phyloP scores from a whole-genome alignment of 2,329 filamentous ascomycete species.

The Pseudophaeomoniella oleicola region DNA sequence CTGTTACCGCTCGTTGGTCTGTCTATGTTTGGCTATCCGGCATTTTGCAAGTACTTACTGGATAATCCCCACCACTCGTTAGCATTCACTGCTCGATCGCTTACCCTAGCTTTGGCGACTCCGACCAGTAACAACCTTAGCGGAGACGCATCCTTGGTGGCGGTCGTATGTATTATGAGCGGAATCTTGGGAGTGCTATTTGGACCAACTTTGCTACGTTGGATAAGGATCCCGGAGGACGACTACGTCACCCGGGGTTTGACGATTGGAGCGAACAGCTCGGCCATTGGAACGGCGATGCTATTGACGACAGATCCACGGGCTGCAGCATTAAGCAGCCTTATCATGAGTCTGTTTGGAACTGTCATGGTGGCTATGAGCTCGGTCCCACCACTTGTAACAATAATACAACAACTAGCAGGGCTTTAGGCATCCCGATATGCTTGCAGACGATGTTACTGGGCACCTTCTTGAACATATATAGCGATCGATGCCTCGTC shows the following conservation, averaged over 20 bases:
- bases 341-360: conserved; percentile 48
- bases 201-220: conserved; percentile 33
- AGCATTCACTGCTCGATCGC: conserved; percentile 40
- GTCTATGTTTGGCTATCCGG: conserved; percentile 44
- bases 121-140: conserved; percentile 42
- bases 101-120: conserved; percentile 46
- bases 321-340: conserved; percentile 43
- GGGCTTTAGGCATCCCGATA: conserved; percentile 19
- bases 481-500: too few relatives aligned
- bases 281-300: conserved; percentile 44
- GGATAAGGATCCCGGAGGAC: conserved; percentile 41
- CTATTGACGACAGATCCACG: conserved; percentile 42
- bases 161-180: conserved; percentile 43
- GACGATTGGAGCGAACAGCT: conserved; percentile 45
- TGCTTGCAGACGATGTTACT: too few relatives aligned
- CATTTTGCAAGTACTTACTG: conserved; percentile 38
- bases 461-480: too few relatives aligned
- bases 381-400: conserved; percentile 39
- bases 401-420: conserved; percentile 33
- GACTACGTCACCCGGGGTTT: conserved; percentile 51
- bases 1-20: conserved; percentile 1
- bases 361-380: conserved; percentile 45
- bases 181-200: conserved; percentile 44
- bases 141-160: conserved; percentile 40
- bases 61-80: conserved; percentile 38